Base-by-base conservation (phyloP, 1,139 yeast genomes). In the Debaryomyces robertsiae region DNA sequence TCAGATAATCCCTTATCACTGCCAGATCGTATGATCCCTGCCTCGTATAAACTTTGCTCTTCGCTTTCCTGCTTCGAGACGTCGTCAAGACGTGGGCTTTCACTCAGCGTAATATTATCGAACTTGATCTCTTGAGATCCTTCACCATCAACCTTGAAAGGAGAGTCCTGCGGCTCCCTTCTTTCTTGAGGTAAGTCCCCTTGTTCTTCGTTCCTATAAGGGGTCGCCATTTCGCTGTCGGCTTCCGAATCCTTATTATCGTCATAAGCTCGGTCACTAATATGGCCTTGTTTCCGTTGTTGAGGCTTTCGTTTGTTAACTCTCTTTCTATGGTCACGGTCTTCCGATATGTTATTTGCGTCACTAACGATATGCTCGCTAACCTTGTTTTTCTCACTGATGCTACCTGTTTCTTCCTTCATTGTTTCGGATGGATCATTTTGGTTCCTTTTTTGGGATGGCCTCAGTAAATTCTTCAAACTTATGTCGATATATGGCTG, bases 401-500 rank as follows among this genome's bases (percentile, higher is more conserved):
- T 25, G 14, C 14, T 11, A n/a, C 14, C 10, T n/a, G 14, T 5
- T 9, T 33, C 30, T 6, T 16, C 23, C n/a, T 16, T 15, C 16
- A 25, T 14, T 1, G 24, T 5, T 6, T 6, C 18, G n/a, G 30
- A 24, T 9, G 30, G 24, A 17, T 30, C 34, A 16, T 30, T 17
- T 23, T 25, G 35, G 27, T 42, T 32, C 41, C 40, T 43, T 41
- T 44, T 42, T 40, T 41, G 27, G 38, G 42, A 11, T 39, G 44
- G 34, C 46, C 46, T 38, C 11, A 42, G 46, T 4, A 44, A 41
- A 38, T 54, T 52, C 44, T 58, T 60, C 39, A 72, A 53, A 9
- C 67, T 57, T 4, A 73, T 66, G 41, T 70, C 75, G 17, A 63
- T 52, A 47, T 73, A 73, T 1, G 76, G 71, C 4, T 49, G 54